These are phyloP conservation scores for Candida caryicola DNA, from an alignment of 805 yeast species.

Conservation along the genomic window DNA sequence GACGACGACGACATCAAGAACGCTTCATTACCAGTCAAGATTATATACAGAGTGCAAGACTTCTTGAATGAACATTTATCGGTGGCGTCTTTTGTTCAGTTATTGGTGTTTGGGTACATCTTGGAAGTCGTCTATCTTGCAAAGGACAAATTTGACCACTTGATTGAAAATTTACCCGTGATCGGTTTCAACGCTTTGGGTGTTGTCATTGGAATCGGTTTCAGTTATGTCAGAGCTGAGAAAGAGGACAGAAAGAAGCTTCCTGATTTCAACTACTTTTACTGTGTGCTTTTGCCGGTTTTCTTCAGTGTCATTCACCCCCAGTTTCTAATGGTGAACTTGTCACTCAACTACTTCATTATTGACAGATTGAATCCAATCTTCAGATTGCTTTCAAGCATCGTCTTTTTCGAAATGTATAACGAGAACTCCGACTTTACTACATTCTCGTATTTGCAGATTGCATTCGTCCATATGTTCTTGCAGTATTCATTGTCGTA, in stretches of 20 bases:
- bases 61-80: conserved; percentile 34
- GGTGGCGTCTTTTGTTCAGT: conserved; percentile 29
- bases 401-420: conserved; percentile 33
- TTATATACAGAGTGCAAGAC: conserved; percentile 34
- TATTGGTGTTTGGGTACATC: conserved; percentile 28
- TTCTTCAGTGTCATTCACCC: conserved; percentile 20
- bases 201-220: conserved; percentile 25
- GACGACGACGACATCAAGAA: conserved; percentile 11
- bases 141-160: conserved; percentile 14
- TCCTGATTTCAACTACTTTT: conserved; percentile 39
- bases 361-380: conserved; percentile 29
- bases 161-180: conserved; percentile 15
- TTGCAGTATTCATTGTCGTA: conserved; percentile 23
- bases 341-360: conserved; percentile 35
- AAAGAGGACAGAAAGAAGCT: conserved; percentile 15
- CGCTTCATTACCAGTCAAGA: conserved; percentile 6
- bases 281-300: conserved; percentile 33
- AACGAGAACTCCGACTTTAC: conserved; percentile 18
- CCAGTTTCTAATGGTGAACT: conserved; percentile 27
- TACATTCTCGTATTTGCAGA: conserved; percentile 20
- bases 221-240: conserved; percentile 21
- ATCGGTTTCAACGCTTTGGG: conserved; percentile 37
- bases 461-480: conserved; percentile 21
- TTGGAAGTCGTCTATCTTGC: conserved; percentile 29
- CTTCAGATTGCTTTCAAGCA: conserved; percentile 25